These are phyloP conservation scores for Iberis amara DNA, from an alignment of 441 rosid species.

Conservation along the genomic window DNA sequence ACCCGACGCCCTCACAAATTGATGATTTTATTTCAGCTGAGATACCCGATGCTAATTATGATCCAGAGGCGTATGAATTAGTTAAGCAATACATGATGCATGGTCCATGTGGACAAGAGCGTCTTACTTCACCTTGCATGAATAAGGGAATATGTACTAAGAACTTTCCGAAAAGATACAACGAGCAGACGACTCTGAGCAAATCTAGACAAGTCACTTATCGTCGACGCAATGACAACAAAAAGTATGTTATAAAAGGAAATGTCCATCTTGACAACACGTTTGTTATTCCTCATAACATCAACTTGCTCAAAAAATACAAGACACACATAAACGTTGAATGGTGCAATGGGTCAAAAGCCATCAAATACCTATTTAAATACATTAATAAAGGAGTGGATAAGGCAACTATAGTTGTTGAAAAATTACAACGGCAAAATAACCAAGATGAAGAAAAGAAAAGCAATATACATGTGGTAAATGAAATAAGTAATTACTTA, in stretches of 20 bases:
- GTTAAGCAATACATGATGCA: conserved; percentile 18
- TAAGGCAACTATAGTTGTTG: background rate
- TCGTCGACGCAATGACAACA: background rate
- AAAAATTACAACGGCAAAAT: background rate
- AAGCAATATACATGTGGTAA: background rate
- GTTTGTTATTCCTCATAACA: conserved; percentile 15
- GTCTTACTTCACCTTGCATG: conserved; percentile 4
- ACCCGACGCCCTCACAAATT: background rate
- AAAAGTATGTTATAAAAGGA: background rate
- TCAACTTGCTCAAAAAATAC: background rate
- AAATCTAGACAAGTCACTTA: background rate
- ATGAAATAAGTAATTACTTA: background rate
- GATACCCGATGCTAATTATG: background rate
- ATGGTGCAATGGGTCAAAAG: too few relatives aligned
- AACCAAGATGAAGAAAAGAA: background rate
- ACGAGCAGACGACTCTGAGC: background rate
- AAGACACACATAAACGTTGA: conserved; percentile 21
- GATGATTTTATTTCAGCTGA: background rate
- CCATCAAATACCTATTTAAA: background rate
- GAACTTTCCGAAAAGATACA: background rate
- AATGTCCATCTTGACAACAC: background rate
- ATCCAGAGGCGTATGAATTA: background rate
- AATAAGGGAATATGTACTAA: background rate
- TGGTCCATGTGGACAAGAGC: background rate
- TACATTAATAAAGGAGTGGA: conserved; percentile 4